Evolutionary conservation across 116 monocot species (phyloP).

Genomic region (Posidonia oceanica): DNA sequence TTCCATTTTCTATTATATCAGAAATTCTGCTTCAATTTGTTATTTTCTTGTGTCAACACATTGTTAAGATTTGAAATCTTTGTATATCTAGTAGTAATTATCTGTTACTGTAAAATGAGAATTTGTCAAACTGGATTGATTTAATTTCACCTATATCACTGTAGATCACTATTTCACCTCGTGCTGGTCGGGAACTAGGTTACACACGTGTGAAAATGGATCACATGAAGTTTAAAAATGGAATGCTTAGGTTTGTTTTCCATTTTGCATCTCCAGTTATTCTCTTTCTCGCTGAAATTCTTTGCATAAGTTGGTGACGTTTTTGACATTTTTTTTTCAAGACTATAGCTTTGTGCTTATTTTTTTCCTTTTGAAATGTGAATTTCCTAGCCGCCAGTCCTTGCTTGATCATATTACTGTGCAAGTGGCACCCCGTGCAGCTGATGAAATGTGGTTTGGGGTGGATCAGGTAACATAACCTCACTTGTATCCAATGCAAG

Average conservation of each 20-base stretch:
- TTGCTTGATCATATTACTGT: constrained; percentile 91
- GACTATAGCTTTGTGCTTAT: not conserved
- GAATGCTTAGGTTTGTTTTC: constrained; percentile 68
- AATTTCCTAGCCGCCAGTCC: constrained; percentile 42
- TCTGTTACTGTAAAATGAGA: no score
- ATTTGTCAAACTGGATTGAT: not conserved
- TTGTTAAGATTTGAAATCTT: no score
- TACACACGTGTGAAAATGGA: constrained; percentile 87
- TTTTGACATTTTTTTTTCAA: not conserved
- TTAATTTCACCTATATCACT: constrained; percentile 2
- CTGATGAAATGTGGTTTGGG: constrained; percentile 86
- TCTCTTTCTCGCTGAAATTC: not conserved
- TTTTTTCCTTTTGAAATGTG: constrained; percentile 2
- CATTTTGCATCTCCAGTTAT: not conserved
- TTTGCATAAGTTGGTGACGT: not conserved
- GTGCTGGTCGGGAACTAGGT: constrained; percentile 84
- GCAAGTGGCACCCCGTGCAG: constrained; percentile 78
- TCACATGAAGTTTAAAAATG: constrained; percentile 63
- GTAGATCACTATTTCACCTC: constrained; percentile 72
- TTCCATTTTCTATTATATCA: no score
- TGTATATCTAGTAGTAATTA: no score
- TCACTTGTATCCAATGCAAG: not conserved
- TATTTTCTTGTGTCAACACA: no score
- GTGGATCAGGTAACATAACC: constrained; percentile 44
- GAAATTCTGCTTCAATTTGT: no score